Percentiles rank a stretch among this genome's conserved stretches.
These are phyloP conservation scores for Citrus cavaleriei DNA, from an alignment of 345 rosid genomes.

Conservation along the genomic window DNA sequence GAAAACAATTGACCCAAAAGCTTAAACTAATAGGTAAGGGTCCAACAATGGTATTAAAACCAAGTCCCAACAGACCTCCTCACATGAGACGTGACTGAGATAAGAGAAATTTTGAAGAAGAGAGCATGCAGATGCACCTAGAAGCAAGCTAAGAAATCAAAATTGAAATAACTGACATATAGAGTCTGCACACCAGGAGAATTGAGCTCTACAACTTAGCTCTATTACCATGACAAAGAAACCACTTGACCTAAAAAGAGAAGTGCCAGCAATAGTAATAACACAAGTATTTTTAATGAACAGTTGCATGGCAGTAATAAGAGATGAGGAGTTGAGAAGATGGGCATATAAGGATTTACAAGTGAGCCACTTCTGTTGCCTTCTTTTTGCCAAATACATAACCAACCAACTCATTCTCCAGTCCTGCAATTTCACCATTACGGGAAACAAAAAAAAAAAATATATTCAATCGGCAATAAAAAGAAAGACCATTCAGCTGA, in stretches of 20 bases:
- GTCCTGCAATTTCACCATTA: slow-evolving; percentile 37
- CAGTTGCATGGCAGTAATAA: not conserved
- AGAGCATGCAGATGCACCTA: no score
- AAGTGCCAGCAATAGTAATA: not conserved
- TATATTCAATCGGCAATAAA: not conserved
- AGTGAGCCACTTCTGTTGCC: slow-evolving; percentile 92
- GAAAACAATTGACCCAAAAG: not conserved
- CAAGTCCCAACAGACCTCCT: not conserved
- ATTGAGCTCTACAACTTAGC: not conserved
- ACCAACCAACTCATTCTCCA: slow-evolving; percentile 63
- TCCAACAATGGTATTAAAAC: no score
- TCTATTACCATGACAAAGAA: not conserved
- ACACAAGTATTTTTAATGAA: not conserved
- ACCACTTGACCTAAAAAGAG: not conserved
- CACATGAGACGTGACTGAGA: no score
- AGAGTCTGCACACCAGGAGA: no score
- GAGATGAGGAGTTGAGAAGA: not conserved
- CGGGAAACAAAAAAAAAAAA: not conserved
- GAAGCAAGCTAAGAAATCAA: no score
- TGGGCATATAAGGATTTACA: slow-evolving; percentile 42
- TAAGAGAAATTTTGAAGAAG: no score
- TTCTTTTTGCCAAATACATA: slow-evolving; percentile 77
- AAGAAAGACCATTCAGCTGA: not conserved
- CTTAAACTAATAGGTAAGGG: no score
- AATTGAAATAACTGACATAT: no score